Conservation (phyloP, 202 grass and related monocot genomes). For the Eragrostis tef region DNA sequence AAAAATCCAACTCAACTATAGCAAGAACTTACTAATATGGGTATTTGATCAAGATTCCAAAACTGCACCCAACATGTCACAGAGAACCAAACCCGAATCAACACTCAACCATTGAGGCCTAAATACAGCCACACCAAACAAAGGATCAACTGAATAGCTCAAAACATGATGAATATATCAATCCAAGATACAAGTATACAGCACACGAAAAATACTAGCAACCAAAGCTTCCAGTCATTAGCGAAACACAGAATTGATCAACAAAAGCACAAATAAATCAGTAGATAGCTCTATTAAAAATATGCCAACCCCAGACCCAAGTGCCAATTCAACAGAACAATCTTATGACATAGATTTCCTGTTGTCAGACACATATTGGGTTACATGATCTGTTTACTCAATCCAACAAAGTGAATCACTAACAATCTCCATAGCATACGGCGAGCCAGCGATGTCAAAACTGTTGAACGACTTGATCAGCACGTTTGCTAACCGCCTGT, state of each 20-base stretch:
- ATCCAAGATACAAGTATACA: background rate
- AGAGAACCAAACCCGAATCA: background rate
- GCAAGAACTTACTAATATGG: background rate
- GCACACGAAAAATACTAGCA: background rate
- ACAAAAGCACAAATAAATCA: background rate
- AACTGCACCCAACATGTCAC: background rate
- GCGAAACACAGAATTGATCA: background rate
- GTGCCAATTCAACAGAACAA: background rate
- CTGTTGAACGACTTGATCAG: no score
- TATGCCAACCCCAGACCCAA: background rate
- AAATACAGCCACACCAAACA: background rate
- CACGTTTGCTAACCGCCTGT: no score
- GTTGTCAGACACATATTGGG: background rate
- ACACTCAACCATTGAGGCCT: background rate
- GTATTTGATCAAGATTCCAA: background rate
- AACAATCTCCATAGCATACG: background rate
- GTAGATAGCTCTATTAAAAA: background rate
- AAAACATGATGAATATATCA: background rate
- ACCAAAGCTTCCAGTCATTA: background rate
- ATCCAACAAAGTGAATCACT: constrained; percentile 8
- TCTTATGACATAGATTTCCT: background rate
- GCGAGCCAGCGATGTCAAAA: background rate
- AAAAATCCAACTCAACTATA: background rate
- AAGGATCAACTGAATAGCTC: background rate
- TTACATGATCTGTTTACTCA: background rate